A percentile compares a stretch with the other conserved stretches of the same genome.
phyloP scores from a whole-genome alignment of 805 yeast genomes.

The Pichia insulana region DNA sequence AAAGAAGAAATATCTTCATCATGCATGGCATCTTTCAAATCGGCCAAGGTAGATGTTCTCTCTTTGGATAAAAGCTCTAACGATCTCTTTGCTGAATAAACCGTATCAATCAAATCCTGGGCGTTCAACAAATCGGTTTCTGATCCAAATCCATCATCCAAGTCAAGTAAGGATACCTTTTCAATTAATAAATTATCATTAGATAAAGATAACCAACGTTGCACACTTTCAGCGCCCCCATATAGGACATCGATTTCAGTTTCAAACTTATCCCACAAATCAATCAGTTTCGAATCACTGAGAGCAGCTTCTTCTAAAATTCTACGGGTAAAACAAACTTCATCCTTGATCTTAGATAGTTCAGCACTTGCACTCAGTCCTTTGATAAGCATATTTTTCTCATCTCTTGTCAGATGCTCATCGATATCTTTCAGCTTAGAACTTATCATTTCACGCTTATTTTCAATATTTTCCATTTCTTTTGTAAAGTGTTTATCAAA shows the following conservation, averaged over 20 bases:
- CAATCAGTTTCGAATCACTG: conserved; percentile 48
- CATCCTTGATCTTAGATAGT: conserved; percentile 34
- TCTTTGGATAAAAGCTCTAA: conserved; percentile 57
- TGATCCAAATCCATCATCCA: conserved; percentile 39
- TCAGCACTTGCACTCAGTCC: not conserved
- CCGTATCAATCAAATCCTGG: conserved; percentile 32
- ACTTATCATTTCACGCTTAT: conserved; percentile 1
- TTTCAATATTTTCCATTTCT: not conserved
- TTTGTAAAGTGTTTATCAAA: not conserved
- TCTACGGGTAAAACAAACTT: conserved; percentile 47
- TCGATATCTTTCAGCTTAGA: conserved; percentile 5
- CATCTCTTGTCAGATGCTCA: conserved; percentile 23
- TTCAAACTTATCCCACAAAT: conserved; percentile 35
- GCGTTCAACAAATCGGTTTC: conserved; percentile 22
- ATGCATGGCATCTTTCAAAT: conserved; percentile 62
- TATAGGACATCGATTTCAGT: conserved; percentile 36
- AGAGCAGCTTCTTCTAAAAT: conserved; percentile 52
- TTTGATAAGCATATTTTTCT: conserved; percentile 24
- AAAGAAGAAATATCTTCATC: conserved; percentile 78
- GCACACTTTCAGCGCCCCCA: conserved; percentile 37
- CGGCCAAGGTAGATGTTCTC: conserved; percentile 49
- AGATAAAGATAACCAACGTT: conserved; percentile 20
- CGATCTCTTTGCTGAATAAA: conserved; percentile 53
- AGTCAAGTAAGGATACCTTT: conserved; percentile 47
- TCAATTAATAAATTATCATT: conserved; percentile 8